Evolutionary conservation across 2,329 filamentous ascomycete genomes (phyloP), one percentile per base, ranked within the genome.

Genomic region (Ophiostoma sp.): DNA sequence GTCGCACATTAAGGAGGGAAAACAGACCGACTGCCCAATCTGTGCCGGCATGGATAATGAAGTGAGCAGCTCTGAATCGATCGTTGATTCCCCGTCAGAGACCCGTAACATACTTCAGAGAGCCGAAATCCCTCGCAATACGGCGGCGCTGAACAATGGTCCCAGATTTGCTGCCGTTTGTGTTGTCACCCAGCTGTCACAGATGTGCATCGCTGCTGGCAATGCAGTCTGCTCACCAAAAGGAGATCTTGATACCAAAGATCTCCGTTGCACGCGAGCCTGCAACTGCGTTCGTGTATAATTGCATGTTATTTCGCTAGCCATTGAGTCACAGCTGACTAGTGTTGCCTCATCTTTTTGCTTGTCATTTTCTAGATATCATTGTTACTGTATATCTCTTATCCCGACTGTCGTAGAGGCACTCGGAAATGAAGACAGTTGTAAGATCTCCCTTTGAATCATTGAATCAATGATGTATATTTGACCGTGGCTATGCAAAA

Each of bases 221-320:
- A 67, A 48, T 48, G 65, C 65, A 4, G 35, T 67, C n/a, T 67
- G 65, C 65, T 44, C 36, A 10, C 6, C 65, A 31, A 48, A 4
- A 17, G 65, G 65, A 23, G 8, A 4, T 4, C n/a, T 67, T 5
- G 35, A 67, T 13, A 15, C 65, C 39, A 48, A 15, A 23, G 65
- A 67, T 23, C 5, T 2, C 7, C 65, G 65, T 4, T 67, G 65
- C 27, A 23, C 65, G 39, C 65, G 41, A 31, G 36, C 39, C 23
- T 67, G 65, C 65, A 67, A 67, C 65, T 67, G 65, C 23, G 65
- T 67, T n/a, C 65, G 65, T 10, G 20, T 44, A 36, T 68, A 17
- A 57, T 54, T 35, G 35, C 15, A 4, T 57, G 2, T 57, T 48
- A 31, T 5, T 57, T 27, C 7, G n/a, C n/a, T 27, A 27, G 10